phyloP scores from a whole-genome alignment of 257 asterid species.

The Hygrophila difformis region DNA sequence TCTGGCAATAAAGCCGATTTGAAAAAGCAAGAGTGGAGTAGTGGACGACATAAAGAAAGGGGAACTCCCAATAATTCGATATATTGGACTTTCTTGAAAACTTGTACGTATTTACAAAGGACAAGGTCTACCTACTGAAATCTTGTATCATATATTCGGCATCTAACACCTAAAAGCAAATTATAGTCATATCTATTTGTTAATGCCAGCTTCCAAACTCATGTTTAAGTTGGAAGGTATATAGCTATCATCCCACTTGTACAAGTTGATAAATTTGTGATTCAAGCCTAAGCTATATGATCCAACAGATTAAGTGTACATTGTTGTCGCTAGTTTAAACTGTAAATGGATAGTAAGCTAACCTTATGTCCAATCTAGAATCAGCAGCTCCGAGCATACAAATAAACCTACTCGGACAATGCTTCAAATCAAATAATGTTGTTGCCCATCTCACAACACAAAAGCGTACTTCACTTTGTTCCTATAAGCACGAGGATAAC shows the following conservation, averaged over 20 bases:
- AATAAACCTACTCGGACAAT: conserved; percentile 92
- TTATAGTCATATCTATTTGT: not conserved
- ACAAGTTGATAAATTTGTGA: conserved; percentile 9
- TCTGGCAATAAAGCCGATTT: too few species aligned
- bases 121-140: not conserved
- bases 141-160: conserved; percentile 8
- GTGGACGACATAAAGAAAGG: too few species aligned
- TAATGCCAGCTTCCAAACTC: not conserved
- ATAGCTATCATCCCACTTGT: not conserved
- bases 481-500: conserved; percentile 37
- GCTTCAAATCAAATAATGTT: conserved; percentile 69
- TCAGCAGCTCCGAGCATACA: conserved; percentile 97
- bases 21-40: too few species aligned
- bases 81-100: conserved; percentile 6
- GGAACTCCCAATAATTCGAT: conserved; percentile 1
- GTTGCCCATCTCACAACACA: conserved; percentile 98
- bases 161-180: conserved; percentile 16
- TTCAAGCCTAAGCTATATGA: not conserved
- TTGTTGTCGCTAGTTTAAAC: conserved; percentile 10
- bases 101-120: not conserved
- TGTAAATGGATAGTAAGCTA: conserved; percentile 17
- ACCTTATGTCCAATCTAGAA: conserved; percentile 91
- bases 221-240: conserved; percentile 2
- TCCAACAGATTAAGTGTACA: conserved; percentile 7
- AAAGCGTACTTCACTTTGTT: conserved; percentile 96